Conservation (phyloP, 345 rosid genomes). For the Camelina hispida region DNA sequence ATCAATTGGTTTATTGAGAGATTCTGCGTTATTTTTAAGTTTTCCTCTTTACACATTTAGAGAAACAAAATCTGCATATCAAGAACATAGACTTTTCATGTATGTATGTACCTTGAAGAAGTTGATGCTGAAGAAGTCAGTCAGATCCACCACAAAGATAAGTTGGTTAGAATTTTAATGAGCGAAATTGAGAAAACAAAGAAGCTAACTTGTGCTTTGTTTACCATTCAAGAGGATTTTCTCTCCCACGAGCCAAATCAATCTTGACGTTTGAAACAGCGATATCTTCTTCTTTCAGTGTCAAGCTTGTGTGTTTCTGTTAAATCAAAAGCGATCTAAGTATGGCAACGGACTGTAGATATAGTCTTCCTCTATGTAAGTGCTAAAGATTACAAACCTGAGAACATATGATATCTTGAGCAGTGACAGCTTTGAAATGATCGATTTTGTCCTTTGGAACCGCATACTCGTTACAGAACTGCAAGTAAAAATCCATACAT, state of each 20-base stretch:
- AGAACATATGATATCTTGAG: constrained; percentile 89
- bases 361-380: neutral
- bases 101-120: constrained; percentile 79
- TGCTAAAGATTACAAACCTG: constrained; percentile 56
- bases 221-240: constrained; percentile 91
- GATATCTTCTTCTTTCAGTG: constrained; percentile 75
- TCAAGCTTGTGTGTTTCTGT: constrained; percentile 71
- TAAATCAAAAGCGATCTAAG: constrained; percentile 24
- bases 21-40: neutral
- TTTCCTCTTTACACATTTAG: neutral
- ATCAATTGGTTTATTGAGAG: neutral
- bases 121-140: constrained; percentile 68
- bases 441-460: constrained; percentile 87
- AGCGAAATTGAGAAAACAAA: constrained; percentile 5
- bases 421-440: constrained; percentile 78
- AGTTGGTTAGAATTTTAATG: constrained; percentile 24
- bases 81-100: neutral
- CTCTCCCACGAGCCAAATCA: constrained; percentile 87
- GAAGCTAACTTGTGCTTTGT: constrained; percentile 8
- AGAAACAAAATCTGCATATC: neutral
- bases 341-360: neutral
- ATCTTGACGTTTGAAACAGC: constrained; percentile 83
- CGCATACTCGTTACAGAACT: constrained; percentile 96
- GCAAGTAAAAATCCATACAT: constrained; percentile 40
- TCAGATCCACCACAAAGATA: constrained; percentile 14